Evolutionary conservation across 2,329 filamentous ascomycete species (phyloP).

Genomic region (Tolypocladium guangdongense): DNA sequence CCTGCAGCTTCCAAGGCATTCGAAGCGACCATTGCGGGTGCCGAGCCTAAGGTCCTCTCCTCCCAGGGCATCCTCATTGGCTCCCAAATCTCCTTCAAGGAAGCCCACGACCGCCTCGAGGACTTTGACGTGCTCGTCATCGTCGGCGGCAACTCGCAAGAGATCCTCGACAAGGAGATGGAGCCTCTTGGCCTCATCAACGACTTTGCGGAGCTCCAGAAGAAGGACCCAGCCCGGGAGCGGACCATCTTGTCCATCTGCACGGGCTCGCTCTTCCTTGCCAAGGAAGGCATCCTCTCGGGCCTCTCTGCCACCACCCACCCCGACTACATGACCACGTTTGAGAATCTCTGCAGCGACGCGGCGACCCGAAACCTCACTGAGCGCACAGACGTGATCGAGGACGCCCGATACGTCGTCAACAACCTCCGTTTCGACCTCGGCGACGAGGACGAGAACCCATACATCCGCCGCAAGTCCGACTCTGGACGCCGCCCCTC

Average conservation of each 20-base stretch:
- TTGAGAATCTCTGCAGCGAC: conserved; percentile 73
- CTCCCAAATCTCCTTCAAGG: conserved; percentile 67
- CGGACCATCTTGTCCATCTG: conserved; percentile 72
- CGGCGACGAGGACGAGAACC: conserved; percentile 71
- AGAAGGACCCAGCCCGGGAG: conserved; percentile 67
- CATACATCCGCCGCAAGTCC: conserved; percentile 68
- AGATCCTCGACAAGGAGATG: conserved; percentile 53
- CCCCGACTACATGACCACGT: conserved; percentile 66
- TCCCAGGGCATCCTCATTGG: conserved; percentile 57
- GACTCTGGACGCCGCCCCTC: conserved; percentile 52
- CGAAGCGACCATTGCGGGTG: conserved; percentile 43
- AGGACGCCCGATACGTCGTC: conserved; percentile 73
- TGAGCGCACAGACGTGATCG: conserved; percentile 73
- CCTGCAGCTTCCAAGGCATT: conserved; percentile 42
- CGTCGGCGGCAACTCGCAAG: conserved; percentile 57
- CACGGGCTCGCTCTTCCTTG: conserved; percentile 69
- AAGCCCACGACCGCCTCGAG: conserved; percentile 61
- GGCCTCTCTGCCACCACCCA: conserved; percentile 76
- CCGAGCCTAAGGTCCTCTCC: conserved; percentile 44
- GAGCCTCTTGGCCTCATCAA: conserved; percentile 64
- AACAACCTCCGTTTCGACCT: conserved; percentile 86
- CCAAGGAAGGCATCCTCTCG: conserved; percentile 63
- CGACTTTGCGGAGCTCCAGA: conserved; percentile 68
- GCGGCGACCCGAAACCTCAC: conserved; percentile 57
- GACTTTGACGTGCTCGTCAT: conserved; percentile 75